Base-by-base conservation (phyloP, 352 stramenopile genomes). In the Phytophthora sp. region DNA sequence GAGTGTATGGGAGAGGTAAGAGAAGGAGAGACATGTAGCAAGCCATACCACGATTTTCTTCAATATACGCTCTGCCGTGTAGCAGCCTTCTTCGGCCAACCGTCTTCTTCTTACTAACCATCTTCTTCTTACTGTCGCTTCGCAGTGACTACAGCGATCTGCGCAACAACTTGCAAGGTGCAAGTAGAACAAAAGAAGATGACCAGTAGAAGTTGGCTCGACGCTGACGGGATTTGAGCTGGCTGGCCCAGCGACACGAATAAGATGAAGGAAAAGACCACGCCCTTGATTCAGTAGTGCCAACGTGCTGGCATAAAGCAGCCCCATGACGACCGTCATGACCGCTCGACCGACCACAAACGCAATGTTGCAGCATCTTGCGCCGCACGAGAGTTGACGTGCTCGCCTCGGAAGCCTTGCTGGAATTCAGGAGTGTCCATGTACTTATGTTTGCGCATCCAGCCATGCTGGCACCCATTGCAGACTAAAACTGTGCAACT, bases 251-350 rank as follows among this genome's bases (percentile, higher is more conserved):
- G 47, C 1, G 77, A 80, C 5, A 91, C 73, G 57, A 93, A 95
- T 39, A 96, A 82, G 50, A 93, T 76, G 30, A 77, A 77, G 21
- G 87, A 81, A 63, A 95, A 97, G 7, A 96, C 52, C 20, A 94
- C 75, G 24, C 90, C 86, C 63, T 95, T 81, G 23, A 92, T 51
- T 84, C 64, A 18, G 62, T 75, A 12, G 67, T 58, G 7, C 79
- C 56, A 86, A 86, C 3, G 55, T 78, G 50, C 65, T 77, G 31
- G 63, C 69, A 38, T 82, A 80, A 16, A 86, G 53, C 42, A 86
- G 49, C 9, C 72, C 77, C 68, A 82, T 79, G 35, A 85, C 31
- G 4, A 85, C 39, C 11, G 63, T 74, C 72, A 80, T 80, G 13
- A 82, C 58, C 11, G 70, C 63, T 45, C 73, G 66, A n/a, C 69